Conservation (phyloP, 805 yeast genomes). For the Myxozyma geophila region DNA sequence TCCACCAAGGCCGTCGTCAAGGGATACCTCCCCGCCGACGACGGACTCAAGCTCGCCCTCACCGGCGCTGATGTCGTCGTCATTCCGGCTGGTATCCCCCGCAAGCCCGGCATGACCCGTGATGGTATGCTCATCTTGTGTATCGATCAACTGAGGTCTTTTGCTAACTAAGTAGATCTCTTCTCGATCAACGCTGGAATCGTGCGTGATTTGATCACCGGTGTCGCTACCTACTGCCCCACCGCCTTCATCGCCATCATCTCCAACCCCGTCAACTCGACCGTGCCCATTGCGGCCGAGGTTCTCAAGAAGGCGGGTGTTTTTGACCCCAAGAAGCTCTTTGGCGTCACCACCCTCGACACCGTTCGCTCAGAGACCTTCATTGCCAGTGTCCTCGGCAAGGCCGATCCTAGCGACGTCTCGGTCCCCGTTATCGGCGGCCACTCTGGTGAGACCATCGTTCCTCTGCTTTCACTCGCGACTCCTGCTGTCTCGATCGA, state of each 20-base stretch:
- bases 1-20: conserved; percentile 66
- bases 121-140: conserved; percentile 52
- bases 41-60: conserved; percentile 70
- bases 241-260: conserved; percentile 78
- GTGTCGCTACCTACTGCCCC: conserved; percentile 73
- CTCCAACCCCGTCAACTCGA: conserved; percentile 92
- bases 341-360: conserved; percentile 91
- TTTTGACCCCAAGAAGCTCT: conserved; percentile 70
- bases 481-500: conserved; percentile 45
- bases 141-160: neutral
- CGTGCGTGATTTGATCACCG: conserved; percentile 71
- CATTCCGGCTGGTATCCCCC: conserved; percentile 90
- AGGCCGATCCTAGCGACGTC: conserved; percentile 53
- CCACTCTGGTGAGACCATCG: conserved; percentile 93
- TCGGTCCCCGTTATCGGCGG: conserved; percentile 85
- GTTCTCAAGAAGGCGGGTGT: conserved; percentile 69
- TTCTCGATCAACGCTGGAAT: conserved; percentile 84
- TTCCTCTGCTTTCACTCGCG: conserved; percentile 69
- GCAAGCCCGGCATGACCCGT: conserved; percentile 95
- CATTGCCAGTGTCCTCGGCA: conserved; percentile 59
- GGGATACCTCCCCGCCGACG: conserved; percentile 65
- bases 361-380: conserved; percentile 86
- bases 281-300: conserved; percentile 87
- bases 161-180: conserved; percentile 49
- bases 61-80: conserved; percentile 82